Evolutionary conservation across 2,329 filamentous ascomycete genomes (phyloP).

Genomic region (Bipolaris gigantea): DNA sequence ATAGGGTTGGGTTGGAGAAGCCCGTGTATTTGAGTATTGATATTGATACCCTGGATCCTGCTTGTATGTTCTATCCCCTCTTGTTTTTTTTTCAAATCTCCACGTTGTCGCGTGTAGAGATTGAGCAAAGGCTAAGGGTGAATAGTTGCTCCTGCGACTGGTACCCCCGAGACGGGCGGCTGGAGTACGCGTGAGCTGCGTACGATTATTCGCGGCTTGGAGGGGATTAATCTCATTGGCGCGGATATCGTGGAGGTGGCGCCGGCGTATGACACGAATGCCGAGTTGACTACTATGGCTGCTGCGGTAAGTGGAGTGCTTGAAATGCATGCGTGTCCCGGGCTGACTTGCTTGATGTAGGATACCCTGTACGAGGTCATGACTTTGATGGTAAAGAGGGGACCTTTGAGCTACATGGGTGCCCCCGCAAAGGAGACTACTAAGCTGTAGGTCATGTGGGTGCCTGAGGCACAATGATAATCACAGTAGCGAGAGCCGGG

Average conservation of each 20-base stretch:
- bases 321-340: background rate
- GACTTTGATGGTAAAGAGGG: constrained; percentile 80
- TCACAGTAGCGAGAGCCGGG: background rate
- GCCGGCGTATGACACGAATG: constrained; percentile 72
- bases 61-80: constrained; percentile 55
- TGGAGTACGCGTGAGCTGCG: constrained; percentile 74
- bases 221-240: constrained; percentile 69
- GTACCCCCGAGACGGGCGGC: constrained; percentile 74
- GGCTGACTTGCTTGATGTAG: constrained; percentile 15
- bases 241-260: constrained; percentile 74
- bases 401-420: constrained; percentile 61
- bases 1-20: constrained; percentile 71
- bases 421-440: constrained; percentile 31
- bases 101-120: too few relatives aligned
- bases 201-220: constrained; percentile 70
- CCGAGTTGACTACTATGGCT: constrained; percentile 73
- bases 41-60: constrained; percentile 85
- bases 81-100: too few relatives aligned
- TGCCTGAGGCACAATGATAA: background rate
- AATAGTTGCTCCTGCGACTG: constrained; percentile 69
- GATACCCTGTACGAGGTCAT: constrained; percentile 76
- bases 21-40: constrained; percentile 84
- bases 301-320: constrained; percentile 55
- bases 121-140: constrained; percentile 12
- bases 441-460: constrained; percentile 21